Evolutionary conservation across 768 basidiomycete genomes (phyloP).

Genomic region (Auricularia sp.): DNA sequence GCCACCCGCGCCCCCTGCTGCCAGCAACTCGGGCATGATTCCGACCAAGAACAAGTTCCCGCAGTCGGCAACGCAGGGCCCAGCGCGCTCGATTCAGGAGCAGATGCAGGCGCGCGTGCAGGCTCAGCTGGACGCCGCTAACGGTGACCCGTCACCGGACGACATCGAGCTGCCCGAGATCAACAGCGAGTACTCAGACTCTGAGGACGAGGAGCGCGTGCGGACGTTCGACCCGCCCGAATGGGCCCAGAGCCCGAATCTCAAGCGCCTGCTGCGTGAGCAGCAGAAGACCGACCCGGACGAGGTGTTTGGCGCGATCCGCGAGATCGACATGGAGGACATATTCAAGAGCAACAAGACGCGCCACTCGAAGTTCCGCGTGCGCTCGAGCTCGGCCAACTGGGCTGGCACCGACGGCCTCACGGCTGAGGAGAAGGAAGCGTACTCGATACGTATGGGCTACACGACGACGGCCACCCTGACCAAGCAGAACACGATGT

Average conservation of each 20-base stretch:
- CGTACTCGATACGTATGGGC: constrained; percentile 88
- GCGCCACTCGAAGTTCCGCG: constrained; percentile 71
- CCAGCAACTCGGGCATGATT: constrained; percentile 15
- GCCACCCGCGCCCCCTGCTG: constrained; percentile 14
- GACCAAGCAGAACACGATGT: not conserved
- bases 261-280: constrained; percentile 64
- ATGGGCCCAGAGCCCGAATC: constrained; percentile 89
- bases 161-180: constrained; percentile 87
- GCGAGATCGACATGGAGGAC: constrained; percentile 85
- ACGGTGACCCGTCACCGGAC: constrained; percentile 24
- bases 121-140: constrained; percentile 19
- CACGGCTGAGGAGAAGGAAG: constrained; percentile 72
- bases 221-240: constrained; percentile 65
- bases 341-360: constrained; percentile 55
- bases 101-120: constrained; percentile 42
- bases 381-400: constrained; percentile 88
- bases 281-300: constrained; percentile 87
- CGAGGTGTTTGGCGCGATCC: constrained; percentile 85
- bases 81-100: constrained; percentile 32
- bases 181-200: constrained; percentile 94
- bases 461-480: constrained; percentile 22
- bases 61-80: not conserved
- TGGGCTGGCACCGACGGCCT: constrained; percentile 90
- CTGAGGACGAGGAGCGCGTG: constrained; percentile 77
- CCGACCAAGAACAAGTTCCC: constrained; percentile 1